Evolutionary conservation across 2,329 filamentous ascomycete genomes (phyloP), one percentile per base, ranked within the genome.

Genomic region (Endocalyx cinctus): DNA sequence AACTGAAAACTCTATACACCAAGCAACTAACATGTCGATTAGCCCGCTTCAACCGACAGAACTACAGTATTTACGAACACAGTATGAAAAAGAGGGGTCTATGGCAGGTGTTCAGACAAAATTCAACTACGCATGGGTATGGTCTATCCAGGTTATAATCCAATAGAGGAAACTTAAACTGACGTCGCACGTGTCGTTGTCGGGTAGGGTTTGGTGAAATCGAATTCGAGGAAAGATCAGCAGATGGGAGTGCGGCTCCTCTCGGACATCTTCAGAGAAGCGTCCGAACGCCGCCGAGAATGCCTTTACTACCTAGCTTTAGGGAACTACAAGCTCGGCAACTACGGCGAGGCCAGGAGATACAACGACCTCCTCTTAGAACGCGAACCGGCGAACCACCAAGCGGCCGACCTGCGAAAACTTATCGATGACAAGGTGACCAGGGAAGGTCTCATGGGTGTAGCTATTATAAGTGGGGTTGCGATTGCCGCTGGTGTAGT

Each of bases 101-200:
- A 94, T 94, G 70, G 90, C 95, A 41, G 89, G 90, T 39, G 78
- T 98, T 25, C 92, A 98, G 64, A 98, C 92, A 42, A 97, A 97
- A 61, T 98, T 98, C 77, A 98, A 98, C 79, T 97, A 90, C 63
- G 90, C 92, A 58, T 98, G 92, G 92, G 88, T 94, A 77, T 37
- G 70, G 49, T 22, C 22, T 15, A 34, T 14, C 27, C 14, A n/a
- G n/a, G n/a, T 13, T 19, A 5, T 23, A 11, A n/a, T 23, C n/a
- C 20, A 23, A 8, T 23, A n/a, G 8, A n/a, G n/a, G 7, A 7
- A n/a, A 6, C 18, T 22, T 17, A 13, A 30, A 27, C 38, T 37
- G 17, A 27, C 11, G 37, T 29, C 34, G 10, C 31, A 14, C 17
- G 14, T 37, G 43, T 23, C 43, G 37, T 17, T 15, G n/a, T n/a